Evolutionary conservation across 139 green algal species (phyloP).

Genomic region (Chlorella sorokiniana): DNA sequence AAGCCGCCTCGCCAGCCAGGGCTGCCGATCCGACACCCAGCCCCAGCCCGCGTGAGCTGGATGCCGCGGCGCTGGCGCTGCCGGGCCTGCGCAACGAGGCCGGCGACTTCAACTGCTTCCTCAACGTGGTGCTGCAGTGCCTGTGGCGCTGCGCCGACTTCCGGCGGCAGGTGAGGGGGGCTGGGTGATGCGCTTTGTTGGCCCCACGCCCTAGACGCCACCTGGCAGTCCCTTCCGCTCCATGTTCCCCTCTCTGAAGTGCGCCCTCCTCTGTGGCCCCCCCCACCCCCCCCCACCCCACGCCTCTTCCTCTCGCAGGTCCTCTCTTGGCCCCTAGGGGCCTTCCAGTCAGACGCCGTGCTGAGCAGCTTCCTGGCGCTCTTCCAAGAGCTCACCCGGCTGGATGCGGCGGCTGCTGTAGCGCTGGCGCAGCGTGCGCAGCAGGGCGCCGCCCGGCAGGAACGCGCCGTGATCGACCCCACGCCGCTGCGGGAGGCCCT

Average conservation of each 20-base stretch:
- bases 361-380: conserved; percentile 60
- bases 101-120: too few species aligned
- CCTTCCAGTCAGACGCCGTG: conserved; percentile 29
- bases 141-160: conserved; percentile 62
- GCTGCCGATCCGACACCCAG: too few species aligned
- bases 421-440: neutral
- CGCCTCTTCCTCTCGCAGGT: too few species aligned
- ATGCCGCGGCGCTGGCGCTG: too few species aligned
- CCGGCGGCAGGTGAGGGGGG: conserved; percentile 2
- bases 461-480: conserved; percentile 25
- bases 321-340: neutral
- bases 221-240: too few species aligned
- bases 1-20: too few species aligned
- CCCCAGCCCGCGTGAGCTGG: too few species aligned
- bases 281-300: too few species aligned
- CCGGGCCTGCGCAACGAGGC: conserved; percentile 8
- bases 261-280: too few species aligned
- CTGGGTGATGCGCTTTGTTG: too few species aligned
- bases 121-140: conserved; percentile 78
- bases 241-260: too few species aligned
- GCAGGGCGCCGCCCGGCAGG: conserved; percentile 11
- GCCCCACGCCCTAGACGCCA: neutral
- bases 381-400: conserved; percentile 53
- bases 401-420: too few species aligned
- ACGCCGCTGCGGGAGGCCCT: conserved; percentile 70